A percentile compares a stretch with the other conserved stretches of the same genome.
phyloP scores from a whole-genome alignment of 1,139 yeast species.

The Pichia cactophila region DNA sequence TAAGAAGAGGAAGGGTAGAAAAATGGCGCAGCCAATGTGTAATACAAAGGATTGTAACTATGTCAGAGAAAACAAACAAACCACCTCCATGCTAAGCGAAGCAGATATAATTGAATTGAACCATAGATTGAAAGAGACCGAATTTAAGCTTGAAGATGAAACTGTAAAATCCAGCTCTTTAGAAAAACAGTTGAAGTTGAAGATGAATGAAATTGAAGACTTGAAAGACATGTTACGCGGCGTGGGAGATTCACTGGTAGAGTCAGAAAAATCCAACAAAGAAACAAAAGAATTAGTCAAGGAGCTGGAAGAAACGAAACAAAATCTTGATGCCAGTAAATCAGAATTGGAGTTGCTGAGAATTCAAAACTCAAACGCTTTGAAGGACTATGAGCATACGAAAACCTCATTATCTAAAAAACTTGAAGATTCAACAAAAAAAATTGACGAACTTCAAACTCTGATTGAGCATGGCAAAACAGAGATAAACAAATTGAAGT shows the following conservation, averaged over 20 bases:
- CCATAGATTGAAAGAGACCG: conserved; percentile 15
- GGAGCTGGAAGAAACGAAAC: conserved; percentile 11
- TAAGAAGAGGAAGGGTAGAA: conserved; percentile 16
- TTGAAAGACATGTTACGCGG: conserved; percentile 66
- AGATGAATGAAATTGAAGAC: conserved; percentile 46
- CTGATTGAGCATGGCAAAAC: conserved; percentile 9
- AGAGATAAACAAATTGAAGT: conserved; percentile 8
- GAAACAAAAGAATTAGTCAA: conserved; percentile 16
- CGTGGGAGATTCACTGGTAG: conserved; percentile 72
- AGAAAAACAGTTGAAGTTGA: conserved; percentile 17
- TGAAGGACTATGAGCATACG: conserved; percentile 30
- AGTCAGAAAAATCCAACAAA: conserved; percentile 24
- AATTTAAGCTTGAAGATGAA: conserved; percentile 19
- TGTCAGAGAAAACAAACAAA: too few species aligned
- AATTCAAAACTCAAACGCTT: conserved; percentile 29
- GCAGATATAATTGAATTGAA: conserved; percentile 22
- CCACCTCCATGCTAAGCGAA: conserved; percentile 2
- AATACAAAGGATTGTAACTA: conserved; percentile 9
- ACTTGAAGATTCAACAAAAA: conserved; percentile 14
- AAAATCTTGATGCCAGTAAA: conserved; percentile 22
- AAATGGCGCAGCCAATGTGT: conserved; percentile 7
- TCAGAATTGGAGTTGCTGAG: conserved; percentile 30
- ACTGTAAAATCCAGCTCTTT: conserved; percentile 8
- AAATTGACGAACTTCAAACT: conserved; percentile 4
- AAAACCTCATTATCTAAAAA: conserved; percentile 20